phyloP scores from a whole-genome alignment of 805 yeast genomes.

The Candida boleticola region DNA sequence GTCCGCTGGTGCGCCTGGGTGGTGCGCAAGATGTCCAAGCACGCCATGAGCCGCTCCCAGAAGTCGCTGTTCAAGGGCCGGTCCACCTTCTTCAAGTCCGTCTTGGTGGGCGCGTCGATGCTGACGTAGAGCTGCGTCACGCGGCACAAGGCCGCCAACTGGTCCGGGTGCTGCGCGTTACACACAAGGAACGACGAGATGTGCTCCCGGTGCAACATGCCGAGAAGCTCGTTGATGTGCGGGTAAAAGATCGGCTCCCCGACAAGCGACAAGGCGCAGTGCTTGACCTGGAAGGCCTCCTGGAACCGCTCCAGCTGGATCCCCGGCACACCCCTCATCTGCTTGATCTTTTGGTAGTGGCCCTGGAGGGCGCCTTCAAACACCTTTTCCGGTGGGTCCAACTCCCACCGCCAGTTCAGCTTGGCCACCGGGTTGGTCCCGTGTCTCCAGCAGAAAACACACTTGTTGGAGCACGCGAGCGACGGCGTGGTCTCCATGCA shows the following conservation, averaged over 20 bases:
- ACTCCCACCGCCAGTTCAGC: conserved; percentile 90
- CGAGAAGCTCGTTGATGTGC: conserved; percentile 79
- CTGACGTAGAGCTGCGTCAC: conserved; percentile 92
- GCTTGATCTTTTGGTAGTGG: conserved; percentile 88
- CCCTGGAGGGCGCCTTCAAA: conserved; percentile 84
- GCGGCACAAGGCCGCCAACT: conserved; percentile 61
- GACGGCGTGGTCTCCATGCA: conserved; percentile 98
- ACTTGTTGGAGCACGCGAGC: conserved; percentile 88
- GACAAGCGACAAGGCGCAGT: conserved; percentile 88
- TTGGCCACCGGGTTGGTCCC: conserved; percentile 97
- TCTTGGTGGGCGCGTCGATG: conserved; percentile 89
- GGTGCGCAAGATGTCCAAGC: conserved; percentile 76
- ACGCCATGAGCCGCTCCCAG: conserved; percentile 83
- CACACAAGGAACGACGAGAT: conserved; percentile 89
- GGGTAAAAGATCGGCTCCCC: conserved; percentile 97
- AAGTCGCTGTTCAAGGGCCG: conserved; percentile 86
- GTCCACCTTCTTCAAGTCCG: conserved; percentile 77
- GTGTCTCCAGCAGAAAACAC: conserved; percentile 97
- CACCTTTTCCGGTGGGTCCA: conserved; percentile 83
- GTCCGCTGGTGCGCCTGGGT: conserved; percentile 81
- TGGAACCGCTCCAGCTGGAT: conserved; percentile 85
- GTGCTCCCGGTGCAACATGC: conserved; percentile 72
- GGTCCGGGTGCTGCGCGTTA: conserved; percentile 94
- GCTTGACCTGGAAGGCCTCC: conserved; percentile 85
- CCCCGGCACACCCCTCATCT: conserved; percentile 95